A percentile compares a stretch with the other conserved stretches of the same genome.
phyloP scores from a whole-genome alignment of 192 early-diverging fungal species.

The Mortierella alpina region DNA sequence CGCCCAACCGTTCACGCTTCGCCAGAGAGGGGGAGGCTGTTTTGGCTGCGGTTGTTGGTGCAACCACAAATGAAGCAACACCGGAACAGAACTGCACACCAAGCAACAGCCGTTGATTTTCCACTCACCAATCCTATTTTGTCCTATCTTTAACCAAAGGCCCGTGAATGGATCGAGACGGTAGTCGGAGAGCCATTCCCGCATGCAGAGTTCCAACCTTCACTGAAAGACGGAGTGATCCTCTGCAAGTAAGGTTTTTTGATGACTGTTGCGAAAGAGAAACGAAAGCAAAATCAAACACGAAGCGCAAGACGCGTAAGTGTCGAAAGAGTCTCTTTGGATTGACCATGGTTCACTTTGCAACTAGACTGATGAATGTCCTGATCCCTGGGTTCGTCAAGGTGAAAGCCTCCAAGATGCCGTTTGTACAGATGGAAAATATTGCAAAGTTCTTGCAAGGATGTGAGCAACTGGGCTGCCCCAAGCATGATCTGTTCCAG shows the following conservation, averaged over 20 bases:
- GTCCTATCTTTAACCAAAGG: constrained; percentile 40
- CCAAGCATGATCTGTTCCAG: constrained; percentile 79
- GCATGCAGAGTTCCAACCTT: constrained; percentile 67
- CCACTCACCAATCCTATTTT: not conserved
- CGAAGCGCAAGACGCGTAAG: not conserved
- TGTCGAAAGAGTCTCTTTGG: not conserved
- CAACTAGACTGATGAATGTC: constrained; percentile 64
- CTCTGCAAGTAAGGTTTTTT: constrained; percentile 74
- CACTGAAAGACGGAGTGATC: constrained; percentile 79
- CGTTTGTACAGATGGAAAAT: constrained; percentile 91
- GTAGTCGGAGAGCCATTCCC: constrained; percentile 67
- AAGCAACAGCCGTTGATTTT: not conserved
- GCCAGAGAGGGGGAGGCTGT: not conserved
- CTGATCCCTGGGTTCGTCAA: constrained; percentile 66
- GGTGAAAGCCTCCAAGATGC: constrained; percentile 72
- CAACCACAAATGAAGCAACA: not conserved
- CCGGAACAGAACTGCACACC: not conserved
- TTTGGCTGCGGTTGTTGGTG: too few relatives aligned
- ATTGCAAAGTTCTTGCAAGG: constrained; percentile 77
- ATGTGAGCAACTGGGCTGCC: constrained; percentile 72
- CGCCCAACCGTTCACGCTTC: not conserved
- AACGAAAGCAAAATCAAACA: not conserved
- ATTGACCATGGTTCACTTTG: not conserved
- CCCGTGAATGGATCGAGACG: constrained; percentile 77
- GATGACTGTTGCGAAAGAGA: not conserved